Conservation (phyloP, 495 filamentous ascomycete species). For the Xylaria telfairii region DNA sequence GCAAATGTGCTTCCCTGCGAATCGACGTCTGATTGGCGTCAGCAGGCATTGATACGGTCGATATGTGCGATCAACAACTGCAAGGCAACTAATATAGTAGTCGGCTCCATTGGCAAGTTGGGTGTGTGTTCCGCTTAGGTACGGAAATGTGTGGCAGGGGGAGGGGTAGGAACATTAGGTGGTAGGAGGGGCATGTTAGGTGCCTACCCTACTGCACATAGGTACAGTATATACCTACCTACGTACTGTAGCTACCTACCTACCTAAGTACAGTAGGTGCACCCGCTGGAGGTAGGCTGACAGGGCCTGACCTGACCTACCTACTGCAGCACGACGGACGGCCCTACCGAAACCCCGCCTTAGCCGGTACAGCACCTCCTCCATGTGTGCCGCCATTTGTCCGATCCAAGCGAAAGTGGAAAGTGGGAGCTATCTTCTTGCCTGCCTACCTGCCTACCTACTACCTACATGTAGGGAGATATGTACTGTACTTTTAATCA, state of each 20-base stretch:
- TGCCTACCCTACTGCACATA: not conserved
- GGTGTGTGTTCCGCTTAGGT: not conserved
- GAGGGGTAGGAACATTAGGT: not conserved
- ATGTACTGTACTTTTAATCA: too few species aligned
- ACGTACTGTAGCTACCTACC: not conserved
- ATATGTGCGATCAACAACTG: constrained; percentile 1
- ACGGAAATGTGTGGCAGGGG: not conserved
- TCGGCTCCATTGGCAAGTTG: constrained; percentile 7
- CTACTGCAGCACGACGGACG: not conserved
- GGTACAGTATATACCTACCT: not conserved
- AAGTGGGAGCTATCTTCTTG: too few species aligned
- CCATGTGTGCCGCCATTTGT: not conserved
- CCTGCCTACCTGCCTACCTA: too few species aligned
- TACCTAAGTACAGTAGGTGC: too few species aligned
- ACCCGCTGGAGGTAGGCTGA: not conserved
- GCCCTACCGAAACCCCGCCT: constrained; percentile 8
- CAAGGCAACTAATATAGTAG: constrained; percentile 15
- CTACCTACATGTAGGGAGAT: not conserved
- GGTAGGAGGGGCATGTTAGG: not conserved
- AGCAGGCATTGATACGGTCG: not conserved
- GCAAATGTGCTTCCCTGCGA: not conserved
- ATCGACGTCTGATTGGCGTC: constrained; percentile 9
- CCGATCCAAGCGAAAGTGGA: not conserved
- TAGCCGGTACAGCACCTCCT: not conserved
- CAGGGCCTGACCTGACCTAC: too few species aligned